Evolutionary conservation across 306 rosid genomes (phyloP), one percentile per base, ranked within the genome.

Genomic region (Vicia sativa): DNA sequence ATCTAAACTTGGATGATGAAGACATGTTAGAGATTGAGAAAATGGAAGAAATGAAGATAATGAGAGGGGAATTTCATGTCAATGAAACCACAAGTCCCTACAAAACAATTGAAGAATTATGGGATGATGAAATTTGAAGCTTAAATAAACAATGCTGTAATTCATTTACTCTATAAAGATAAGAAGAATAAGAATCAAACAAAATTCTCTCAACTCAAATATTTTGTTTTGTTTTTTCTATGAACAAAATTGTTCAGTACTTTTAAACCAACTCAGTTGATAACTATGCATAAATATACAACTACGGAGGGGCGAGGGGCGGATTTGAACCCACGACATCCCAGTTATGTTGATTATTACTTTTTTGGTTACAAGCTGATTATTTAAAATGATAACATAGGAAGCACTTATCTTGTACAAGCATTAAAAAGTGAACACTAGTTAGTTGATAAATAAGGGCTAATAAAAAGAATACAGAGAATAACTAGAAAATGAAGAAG

Each of bases 11-110:
- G 87, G 84, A 83, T 45, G 83, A 69, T 14, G 80, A 80, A 29
- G 98, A 90, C 68, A 65, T 83, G 19, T 12, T 75, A 12, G 80
- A 82, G 58, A 86, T 90, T 50, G 96, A 87, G 21, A 75, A 76
- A 61, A 64, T 87, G 83, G 90, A 87, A 42, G 88, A 87, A 68
- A 57, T 77, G 78, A 92, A 92, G 83, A 90, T 90, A 39, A 75
- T 90, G 96, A 92, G 93, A 79, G 98, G 96, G 19, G 96, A 92
- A 60, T 90, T 80, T 76, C 79, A 83, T 7, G 88, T 86, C 15
- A 92, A 92, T 54, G 63, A 81, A 66, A 92, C 96, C 12, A 92
- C 93, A 46, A 90, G 98, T 65, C 96, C 98, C 6, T 90, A 86
- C 76, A 87, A 55, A 78, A 82, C 96, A 34, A 66, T 87, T 60